A percentile compares a stretch with the other conserved stretches of the same genome.
These are phyloP conservation scores for Crepidotus sp. DNA, from an alignment of 1,284 basidiomycete species.

Conservation along the genomic window DNA sequence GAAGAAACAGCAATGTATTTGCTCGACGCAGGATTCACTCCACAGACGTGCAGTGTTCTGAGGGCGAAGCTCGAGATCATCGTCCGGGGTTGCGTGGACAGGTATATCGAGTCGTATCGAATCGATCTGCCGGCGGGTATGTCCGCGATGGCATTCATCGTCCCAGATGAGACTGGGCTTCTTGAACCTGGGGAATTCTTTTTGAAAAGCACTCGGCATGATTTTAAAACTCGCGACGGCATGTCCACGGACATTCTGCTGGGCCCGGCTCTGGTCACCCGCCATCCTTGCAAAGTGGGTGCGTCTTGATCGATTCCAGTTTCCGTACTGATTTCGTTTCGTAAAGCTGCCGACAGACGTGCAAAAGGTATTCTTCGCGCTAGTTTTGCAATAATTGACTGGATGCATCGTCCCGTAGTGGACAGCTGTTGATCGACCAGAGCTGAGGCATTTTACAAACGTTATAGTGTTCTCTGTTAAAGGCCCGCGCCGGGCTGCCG, in stretches of 20 bases:
- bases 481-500: constrained; percentile 37
- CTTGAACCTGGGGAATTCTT: constrained; percentile 39
- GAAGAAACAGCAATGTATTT: constrained; percentile 43
- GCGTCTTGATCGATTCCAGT: background rate
- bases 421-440: constrained; percentile 35
- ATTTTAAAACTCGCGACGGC: constrained; percentile 31
- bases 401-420: constrained; percentile 26
- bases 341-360: constrained; percentile 41
- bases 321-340: background rate
- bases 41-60: constrained; percentile 32
- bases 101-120: constrained; percentile 29
- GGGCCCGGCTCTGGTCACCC: constrained; percentile 38
- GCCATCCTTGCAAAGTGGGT: constrained; percentile 38
- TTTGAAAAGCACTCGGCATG: constrained; percentile 32
- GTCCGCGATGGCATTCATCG: constrained; percentile 40
- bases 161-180: constrained; percentile 37
- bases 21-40: constrained; percentile 39
- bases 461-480: constrained; percentile 42
- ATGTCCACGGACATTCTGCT: constrained; percentile 33
- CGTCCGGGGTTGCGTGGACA: constrained; percentile 28
- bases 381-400: background rate
- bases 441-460: constrained; percentile 34
- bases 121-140: constrained; percentile 33
- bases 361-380: constrained; percentile 33
- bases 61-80: constrained; percentile 37